Conservation (phyloP, 2,329 filamentous ascomycete genomes). For the Fusarium tricinctum region DNA sequence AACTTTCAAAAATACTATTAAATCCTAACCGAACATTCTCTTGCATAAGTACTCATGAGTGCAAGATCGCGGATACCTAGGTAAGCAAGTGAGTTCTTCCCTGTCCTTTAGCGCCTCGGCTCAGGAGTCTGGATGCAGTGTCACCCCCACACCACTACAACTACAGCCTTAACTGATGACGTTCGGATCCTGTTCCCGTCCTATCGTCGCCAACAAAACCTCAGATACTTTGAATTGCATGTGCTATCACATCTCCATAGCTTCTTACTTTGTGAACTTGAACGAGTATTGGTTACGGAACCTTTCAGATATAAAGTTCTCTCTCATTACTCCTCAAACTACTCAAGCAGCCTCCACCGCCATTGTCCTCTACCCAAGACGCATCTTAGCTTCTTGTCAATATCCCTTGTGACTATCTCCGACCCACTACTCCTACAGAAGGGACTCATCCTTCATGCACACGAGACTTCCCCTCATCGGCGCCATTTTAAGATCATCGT, state of each 20-base stretch:
- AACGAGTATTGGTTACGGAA: background rate
- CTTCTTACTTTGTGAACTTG: background rate
- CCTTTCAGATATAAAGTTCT: background rate
- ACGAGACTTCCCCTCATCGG: slow-evolving; percentile 25
- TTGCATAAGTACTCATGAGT: background rate
- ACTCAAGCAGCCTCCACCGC: slow-evolving; percentile 1
- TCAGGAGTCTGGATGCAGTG: slow-evolving; percentile 26
- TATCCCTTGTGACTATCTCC: slow-evolving; percentile 25
- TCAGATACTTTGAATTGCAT: background rate
- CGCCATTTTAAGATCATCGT: slow-evolving; percentile 11
- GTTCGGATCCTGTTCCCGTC: slow-evolving; percentile 12
- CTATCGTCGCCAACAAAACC: slow-evolving; percentile 4
- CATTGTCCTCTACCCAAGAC: slow-evolving; percentile 5
- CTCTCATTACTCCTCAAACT: background rate
- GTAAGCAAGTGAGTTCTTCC: background rate
- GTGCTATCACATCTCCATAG: background rate
- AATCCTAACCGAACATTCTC: background rate
- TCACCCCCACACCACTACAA: slow-evolving; percentile 22
- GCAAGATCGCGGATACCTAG: background rate
- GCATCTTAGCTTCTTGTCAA: slow-evolving; percentile 13
- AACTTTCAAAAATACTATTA: background rate
- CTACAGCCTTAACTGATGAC: slow-evolving; percentile 31
- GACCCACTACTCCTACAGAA: slow-evolving; percentile 18
- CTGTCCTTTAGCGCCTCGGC: slow-evolving; percentile 15
- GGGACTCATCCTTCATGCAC: slow-evolving; percentile 12